A percentile compares a stretch with the other conserved stretches of the same genome.
Conservation (phyloP, 495 filamentous ascomycete genomes). For the Stereocaulon alpinum region DNA sequence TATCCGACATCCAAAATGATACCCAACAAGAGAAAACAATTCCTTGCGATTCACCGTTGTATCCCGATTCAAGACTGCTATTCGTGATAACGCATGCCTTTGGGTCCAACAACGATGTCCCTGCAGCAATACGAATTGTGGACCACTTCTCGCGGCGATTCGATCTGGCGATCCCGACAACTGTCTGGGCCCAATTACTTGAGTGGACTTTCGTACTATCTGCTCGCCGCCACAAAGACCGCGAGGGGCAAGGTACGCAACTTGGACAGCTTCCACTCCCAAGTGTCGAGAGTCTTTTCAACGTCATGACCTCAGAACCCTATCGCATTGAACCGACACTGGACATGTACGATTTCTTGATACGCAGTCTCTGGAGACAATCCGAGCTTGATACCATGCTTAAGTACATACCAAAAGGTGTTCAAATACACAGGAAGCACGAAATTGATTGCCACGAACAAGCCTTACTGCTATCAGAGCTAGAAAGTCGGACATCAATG, state of each 20-base stretch:
- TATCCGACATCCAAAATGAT: constrained; percentile 25
- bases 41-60: constrained; percentile 38
- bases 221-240: constrained; percentile 20
- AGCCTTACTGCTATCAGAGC: not conserved
- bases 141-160: constrained; percentile 49
- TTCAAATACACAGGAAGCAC: not conserved
- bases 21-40: constrained; percentile 18
- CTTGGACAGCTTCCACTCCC: constrained; percentile 31
- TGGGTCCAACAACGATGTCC: constrained; percentile 46
- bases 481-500: not conserved
- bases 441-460: not conserved
- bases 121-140: constrained; percentile 41
- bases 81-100: constrained; percentile 49
- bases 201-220: constrained; percentile 49
- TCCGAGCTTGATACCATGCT: not conserved
- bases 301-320: constrained; percentile 45
- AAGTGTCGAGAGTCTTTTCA: constrained; percentile 38
- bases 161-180: constrained; percentile 35
- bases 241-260: constrained; percentile 15
- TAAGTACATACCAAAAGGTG: not conserved
- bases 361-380: constrained; percentile 29
- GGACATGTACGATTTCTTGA: constrained; percentile 41
- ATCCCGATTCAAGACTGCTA: constrained; percentile 44
- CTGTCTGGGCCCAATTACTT: constrained; percentile 49
- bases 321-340: constrained; percentile 47